Conservation (phyloP, 2,329 filamentous ascomycete genomes). For the Penicillium sp. region DNA sequence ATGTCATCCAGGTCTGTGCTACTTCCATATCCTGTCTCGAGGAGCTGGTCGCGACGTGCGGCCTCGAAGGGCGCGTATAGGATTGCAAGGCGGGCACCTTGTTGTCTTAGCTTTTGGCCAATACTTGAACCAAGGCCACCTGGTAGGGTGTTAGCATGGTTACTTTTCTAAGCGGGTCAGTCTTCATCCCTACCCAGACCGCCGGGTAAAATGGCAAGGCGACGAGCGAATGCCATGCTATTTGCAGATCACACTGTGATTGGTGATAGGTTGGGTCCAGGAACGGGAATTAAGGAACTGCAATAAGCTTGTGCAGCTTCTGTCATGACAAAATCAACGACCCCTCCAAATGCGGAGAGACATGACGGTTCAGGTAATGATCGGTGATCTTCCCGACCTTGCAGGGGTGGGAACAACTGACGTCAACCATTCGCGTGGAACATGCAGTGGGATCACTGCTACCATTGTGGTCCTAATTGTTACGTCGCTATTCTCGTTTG, state of each 20-base stretch:
- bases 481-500: neutral
- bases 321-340: neutral
- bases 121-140: slow-evolving; percentile 47
- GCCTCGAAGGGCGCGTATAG: slow-evolving; percentile 51
- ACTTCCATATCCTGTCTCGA: slow-evolving; percentile 37
- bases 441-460: neutral
- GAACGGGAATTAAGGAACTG: neutral
- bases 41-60: slow-evolving; percentile 34
- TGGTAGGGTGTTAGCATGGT: slow-evolving; percentile 4
- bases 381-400: neutral
- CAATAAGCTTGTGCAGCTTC: neutral
- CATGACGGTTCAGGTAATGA: neutral
- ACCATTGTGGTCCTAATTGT: neutral
- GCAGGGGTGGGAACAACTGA: neutral
- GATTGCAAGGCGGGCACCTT: slow-evolving; percentile 46
- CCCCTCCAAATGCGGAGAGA: neutral
- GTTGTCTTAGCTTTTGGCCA: slow-evolving; percentile 41
- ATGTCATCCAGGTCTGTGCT: slow-evolving; percentile 24
- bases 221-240: slow-evolving; percentile 36
- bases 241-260: neutral
- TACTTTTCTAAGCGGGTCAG: neutral
- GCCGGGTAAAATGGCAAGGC: slow-evolving; percentile 46
- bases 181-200: slow-evolving; percentile 38
- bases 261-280: neutral
- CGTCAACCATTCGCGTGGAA: neutral